Evolutionary conservation across 2,329 filamentous ascomycete species (phyloP), one percentile per base, ranked within the genome.

Genomic region (Talaromyces islandicus): DNA sequence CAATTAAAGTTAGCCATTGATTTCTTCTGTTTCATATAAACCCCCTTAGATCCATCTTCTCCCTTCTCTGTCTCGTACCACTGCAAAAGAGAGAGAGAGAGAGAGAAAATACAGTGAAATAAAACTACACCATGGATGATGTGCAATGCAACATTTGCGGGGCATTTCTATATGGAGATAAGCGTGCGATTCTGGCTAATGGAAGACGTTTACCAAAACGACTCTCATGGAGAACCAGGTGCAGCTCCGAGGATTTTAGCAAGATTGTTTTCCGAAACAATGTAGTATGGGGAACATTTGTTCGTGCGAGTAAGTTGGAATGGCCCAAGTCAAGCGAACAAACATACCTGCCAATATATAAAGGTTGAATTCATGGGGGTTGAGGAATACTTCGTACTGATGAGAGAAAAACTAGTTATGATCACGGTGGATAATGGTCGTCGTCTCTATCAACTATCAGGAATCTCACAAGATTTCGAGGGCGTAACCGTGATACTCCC

Each of bases 291-390:
- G 35, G 35, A 54, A 60, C 21, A 12, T 58, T 54, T 55, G 35
- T 60, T 48, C 54, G 54, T 48, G 9, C 38, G 10, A 58, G 48
- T 60, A 60, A 58, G 48, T 58, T 25, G n/a, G n/a, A n/a, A n/a
- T n/a, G n/a, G n/a, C n/a, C n/a, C n/a, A n/a, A n/a, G n/a, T n/a
- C n/a, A n/a, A n/a, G n/a, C n/a, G n/a, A n/a, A n/a, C 11, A 32
- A 29, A 27, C 19, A 27, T 6, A 21, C 24, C 30, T 25, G 21
- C n/a, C 12, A 14, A 30, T 11, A 32, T 11, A 32, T 32, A 11
- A 32, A 32, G 11, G 12, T 32, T 2, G 10, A 32, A 32, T 38
- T 7, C 3, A 53, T 32, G n/a, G 14, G 9, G 32, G 46, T 19
- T 50, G 41, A 58, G 24, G 25, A 56, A 48, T n/a, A n/a, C n/a